A percentile compares a stretch with the other conserved stretches of the same genome.
Evolutionary conservation across 1,284 basidiomycete genomes (phyloP).

Genomic region (Xerocomus amazonicus): DNA sequence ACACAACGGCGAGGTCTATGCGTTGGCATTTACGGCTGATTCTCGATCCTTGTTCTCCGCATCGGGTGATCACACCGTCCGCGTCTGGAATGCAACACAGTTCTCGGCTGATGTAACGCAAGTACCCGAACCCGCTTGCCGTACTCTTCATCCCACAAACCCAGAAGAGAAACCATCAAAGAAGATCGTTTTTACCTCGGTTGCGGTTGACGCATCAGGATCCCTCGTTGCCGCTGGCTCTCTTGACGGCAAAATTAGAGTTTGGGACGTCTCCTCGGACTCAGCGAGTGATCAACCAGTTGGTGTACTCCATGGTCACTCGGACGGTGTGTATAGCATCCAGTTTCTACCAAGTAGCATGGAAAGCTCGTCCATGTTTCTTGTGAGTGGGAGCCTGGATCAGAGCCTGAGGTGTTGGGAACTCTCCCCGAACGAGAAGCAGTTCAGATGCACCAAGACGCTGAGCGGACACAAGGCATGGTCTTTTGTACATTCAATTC

Average conservation of each 20-base stretch:
- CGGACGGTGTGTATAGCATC: constrained; percentile 30
- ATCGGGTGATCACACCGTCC: constrained; percentile 32
- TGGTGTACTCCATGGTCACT: constrained; percentile 24
- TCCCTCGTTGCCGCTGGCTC: constrained; percentile 33
- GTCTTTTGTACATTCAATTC: neutral
- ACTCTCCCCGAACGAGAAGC: constrained; percentile 22
- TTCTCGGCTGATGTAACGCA: constrained; percentile 21
- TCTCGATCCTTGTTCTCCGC: constrained; percentile 32
- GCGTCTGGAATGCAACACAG: constrained; percentile 30
- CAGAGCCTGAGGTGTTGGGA: constrained; percentile 30
- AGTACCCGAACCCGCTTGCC: constrained; percentile 18
- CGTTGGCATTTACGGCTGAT: constrained; percentile 31
- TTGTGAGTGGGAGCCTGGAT: constrained; percentile 34
- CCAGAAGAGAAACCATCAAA: constrained; percentile 16
- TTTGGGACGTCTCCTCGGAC: constrained; percentile 28
- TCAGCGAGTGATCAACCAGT: constrained; percentile 18
- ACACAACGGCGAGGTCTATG: constrained; percentile 32
- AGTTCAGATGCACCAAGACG: constrained; percentile 30
- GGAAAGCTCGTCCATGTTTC: constrained; percentile 10
- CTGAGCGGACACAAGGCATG: constrained; percentile 28
- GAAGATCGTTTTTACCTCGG: constrained; percentile 31
- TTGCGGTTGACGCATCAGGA: constrained; percentile 26
- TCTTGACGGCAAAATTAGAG: constrained; percentile 29
- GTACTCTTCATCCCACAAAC: constrained; percentile 20
- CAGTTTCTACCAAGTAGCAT: constrained; percentile 25